Base-by-base conservation (phyloP, 768 basidiomycete genomes). In the Boletus rubescentipes region DNA sequence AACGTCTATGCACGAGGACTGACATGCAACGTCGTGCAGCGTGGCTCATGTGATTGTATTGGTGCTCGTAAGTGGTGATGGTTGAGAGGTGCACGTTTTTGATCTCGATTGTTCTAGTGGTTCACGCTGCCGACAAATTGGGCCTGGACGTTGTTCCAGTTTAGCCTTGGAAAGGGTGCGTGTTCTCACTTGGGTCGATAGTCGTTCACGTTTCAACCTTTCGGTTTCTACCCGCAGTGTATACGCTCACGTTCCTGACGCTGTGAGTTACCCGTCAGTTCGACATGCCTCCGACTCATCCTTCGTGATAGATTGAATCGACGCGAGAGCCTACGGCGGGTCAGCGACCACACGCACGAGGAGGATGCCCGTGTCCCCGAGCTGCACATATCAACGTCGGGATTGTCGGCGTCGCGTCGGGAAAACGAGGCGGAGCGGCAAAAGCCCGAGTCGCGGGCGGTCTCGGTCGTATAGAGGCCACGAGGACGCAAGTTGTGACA, bases 171-270 rank as follows among this genome's bases (percentile, higher is more conserved):
- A 9, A 61, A 53, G 51, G 51, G 59, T 11, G 53, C 2, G 6
- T 23, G n/a, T n/a, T n/a, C n/a, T n/a, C n/a, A n/a, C n/a, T n/a
- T n/a, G n/a, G n/a, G n/a, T n/a, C n/a, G n/a, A n/a, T n/a, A n/a
- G n/a, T 16, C 6, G 26, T 16, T 57, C 31, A 45, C 32, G 9
- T n/a, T 44, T 7, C 6, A 26, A 32, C 32, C 3, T 18, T 35
- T 16, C 5, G 12, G 10, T 39, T 18, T 21, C 11, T 20, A 5
- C 29, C n/a, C 4, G 20, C 7, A 61, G 60, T 58, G 20, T 61
- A 57, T n/a, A 57, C 55, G 14, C 32, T 61, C n/a, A 61, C 60
- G 9, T 58, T 58, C 23, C 38, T 61, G 42, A 51, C 30, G 10
- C 39, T 61, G 55, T 54, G 20, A 50, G 55, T 60, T n/a, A 2